phyloP scores from a whole-genome alignment of 495 filamentous ascomycete genomes.

The Glonium stellatum region DNA sequence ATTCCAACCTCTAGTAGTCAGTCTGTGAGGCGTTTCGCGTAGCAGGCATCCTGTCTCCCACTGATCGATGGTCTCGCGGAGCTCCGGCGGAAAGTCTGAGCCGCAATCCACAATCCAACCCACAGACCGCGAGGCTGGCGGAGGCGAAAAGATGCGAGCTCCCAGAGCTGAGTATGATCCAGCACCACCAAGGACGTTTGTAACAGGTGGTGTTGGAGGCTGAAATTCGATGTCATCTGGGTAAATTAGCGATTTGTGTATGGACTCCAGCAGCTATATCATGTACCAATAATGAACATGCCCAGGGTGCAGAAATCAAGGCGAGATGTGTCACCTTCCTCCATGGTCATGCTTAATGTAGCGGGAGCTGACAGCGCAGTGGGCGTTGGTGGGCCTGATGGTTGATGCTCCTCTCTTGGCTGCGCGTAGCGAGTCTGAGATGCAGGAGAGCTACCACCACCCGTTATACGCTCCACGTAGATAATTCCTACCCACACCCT shows the following conservation, averaged over 20 bases:
- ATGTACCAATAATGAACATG: conserved; percentile 90
- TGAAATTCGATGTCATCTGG: conserved; percentile 86
- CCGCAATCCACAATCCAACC: conserved; percentile 92
- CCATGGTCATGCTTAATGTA: conserved; percentile 32
- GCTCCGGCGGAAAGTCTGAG: conserved; percentile 67
- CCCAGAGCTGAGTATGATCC: conserved; percentile 82
- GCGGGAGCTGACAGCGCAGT: not conserved
- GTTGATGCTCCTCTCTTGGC: not conserved
- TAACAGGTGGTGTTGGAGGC: conserved; percentile 52
- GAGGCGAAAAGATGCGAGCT: conserved; percentile 74
- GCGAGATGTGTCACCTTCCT: conserved; percentile 3
- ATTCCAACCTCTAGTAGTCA: conserved; percentile 90
- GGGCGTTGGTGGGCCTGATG: not conserved
- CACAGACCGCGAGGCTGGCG: conserved; percentile 48
- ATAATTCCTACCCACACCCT: not conserved
- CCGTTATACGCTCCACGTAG: not conserved
- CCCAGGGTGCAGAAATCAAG: conserved; percentile 70
- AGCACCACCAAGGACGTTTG: conserved; percentile 75
- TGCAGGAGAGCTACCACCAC: not conserved
- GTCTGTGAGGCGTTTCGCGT: conserved; percentile 55
- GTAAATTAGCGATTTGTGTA: conserved; percentile 12
- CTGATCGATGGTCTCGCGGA: conserved; percentile 53
- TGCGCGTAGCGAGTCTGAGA: not conserved
- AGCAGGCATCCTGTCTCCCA: conserved; percentile 70
- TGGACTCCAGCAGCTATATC: too few species aligned